Percentiles rank a stretch among this genome's conserved stretches.
Conservation (phyloP, 805 yeast species). For the Metschnikowia cerradonensis region DNA sequence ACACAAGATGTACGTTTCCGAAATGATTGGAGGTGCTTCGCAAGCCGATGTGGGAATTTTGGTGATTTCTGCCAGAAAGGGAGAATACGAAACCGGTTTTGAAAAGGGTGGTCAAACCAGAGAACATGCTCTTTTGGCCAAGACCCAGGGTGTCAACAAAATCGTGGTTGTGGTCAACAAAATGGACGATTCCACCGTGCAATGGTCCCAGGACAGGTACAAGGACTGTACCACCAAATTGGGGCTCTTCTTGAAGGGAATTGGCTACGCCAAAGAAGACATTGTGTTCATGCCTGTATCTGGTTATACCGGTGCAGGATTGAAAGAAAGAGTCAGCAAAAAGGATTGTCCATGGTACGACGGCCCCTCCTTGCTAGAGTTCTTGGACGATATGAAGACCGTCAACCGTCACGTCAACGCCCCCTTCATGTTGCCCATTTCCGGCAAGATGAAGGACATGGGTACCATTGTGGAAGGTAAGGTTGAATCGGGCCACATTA, state of each 20-base stretch:
- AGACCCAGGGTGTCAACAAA: slow-evolving; percentile 96
- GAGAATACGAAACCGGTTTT: slow-evolving; percentile 98
- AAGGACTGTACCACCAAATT: slow-evolving; percentile 90
- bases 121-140: slow-evolving; percentile 95
- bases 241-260: slow-evolving; percentile 71
- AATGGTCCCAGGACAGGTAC: slow-evolving; percentile 94
- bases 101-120: slow-evolving; percentile 99
- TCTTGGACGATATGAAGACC: slow-evolving; percentile 75
- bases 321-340: slow-evolving; percentile 76
- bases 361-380: slow-evolving; percentile 91
- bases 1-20: slow-evolving; percentile 97
- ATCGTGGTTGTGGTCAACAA: slow-evolving; percentile 92
- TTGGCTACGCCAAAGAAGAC: slow-evolving; percentile 87
- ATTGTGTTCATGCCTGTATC: slow-evolving; percentile 95
- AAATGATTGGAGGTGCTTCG: slow-evolving; percentile 99
- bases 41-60: slow-evolving; percentile 98
- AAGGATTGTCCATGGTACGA: slow-evolving; percentile 85
- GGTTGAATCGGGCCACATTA: slow-evolving; percentile 91
- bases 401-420: slow-evolving; percentile 85
- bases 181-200: slow-evolving; percentile 98
- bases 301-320: slow-evolving; percentile 95
- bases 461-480: slow-evolving; percentile 99
- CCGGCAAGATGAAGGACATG: slow-evolving; percentile 92
- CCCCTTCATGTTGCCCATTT: slow-evolving; percentile 95
- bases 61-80: slow-evolving; percentile 97